phyloP scores from a whole-genome alignment of 179 eudicot species.

The Sideroxylon spinosum region DNA sequence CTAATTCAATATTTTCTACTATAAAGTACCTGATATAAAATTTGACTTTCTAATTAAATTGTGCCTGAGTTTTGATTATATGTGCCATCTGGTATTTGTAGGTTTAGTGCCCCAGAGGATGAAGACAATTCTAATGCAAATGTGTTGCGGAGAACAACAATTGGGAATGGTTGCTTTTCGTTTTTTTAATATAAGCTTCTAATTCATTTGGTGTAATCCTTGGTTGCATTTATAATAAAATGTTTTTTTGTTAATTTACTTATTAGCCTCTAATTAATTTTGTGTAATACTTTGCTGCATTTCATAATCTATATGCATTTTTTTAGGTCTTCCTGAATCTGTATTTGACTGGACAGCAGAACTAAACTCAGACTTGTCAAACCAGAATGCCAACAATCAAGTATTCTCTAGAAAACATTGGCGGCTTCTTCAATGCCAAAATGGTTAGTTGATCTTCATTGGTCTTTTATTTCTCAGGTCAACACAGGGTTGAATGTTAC shows the following conservation, averaged over 20 bases:
- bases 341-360: slow-evolving; percentile 94
- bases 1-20: neutral
- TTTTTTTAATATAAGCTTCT: slow-evolving; percentile 8
- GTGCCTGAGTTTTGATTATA: slow-evolving; percentile 12
- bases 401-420: slow-evolving; percentile 92
- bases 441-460: slow-evolving; percentile 46
- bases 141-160: slow-evolving; percentile 80
- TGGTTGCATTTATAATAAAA: slow-evolving; percentile 9
- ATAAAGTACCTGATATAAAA: neutral
- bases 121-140: slow-evolving; percentile 58
- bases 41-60: neutral
- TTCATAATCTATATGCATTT: slow-evolving; percentile 8
- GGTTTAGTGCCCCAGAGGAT: slow-evolving; percentile 90
- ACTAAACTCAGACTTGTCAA: slow-evolving; percentile 61
- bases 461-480: slow-evolving; percentile 8
- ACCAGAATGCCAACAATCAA: slow-evolving; percentile 66
- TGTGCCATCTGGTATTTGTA: slow-evolving; percentile 28
- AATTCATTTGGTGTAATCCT: slow-evolving; percentile 10
- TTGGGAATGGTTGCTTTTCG: slow-evolving; percentile 69
- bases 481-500: neutral
- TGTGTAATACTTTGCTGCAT: slow-evolving; percentile 17
- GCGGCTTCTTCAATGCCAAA: slow-evolving; percentile 99
- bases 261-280: neutral
- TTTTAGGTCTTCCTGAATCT: slow-evolving; percentile 87
- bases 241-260: slow-evolving; percentile 17